Conservation (phyloP, 2,329 filamentous ascomycete species). For the Ambrosiella beaveri region DNA sequence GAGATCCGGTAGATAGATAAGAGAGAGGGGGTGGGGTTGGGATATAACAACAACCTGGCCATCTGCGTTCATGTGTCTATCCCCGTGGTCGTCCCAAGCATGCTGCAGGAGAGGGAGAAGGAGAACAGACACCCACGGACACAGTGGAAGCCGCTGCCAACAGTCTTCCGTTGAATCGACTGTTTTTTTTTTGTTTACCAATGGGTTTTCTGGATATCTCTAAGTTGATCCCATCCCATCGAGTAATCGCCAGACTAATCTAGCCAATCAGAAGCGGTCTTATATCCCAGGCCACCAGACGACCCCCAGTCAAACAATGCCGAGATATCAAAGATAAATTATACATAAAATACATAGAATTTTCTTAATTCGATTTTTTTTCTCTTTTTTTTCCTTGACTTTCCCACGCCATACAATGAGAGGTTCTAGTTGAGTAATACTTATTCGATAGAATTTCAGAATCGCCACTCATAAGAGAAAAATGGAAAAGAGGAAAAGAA, state of each 20-base stretch:
- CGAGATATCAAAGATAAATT: neutral
- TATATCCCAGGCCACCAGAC: neutral
- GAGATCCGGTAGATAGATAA: no score
- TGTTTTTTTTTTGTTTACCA: neutral
- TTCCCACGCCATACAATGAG: neutral
- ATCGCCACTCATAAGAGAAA: neutral
- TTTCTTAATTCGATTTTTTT: neutral
- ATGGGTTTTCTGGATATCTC: neutral
- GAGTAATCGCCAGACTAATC: conserved; percentile 1
- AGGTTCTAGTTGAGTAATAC: neutral
- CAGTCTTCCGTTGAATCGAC: neutral
- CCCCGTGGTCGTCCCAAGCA: neutral
- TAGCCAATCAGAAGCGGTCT: neutral
- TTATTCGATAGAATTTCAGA: neutral
- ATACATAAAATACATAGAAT: no score
- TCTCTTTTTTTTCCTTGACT: neutral
- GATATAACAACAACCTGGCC: neutral
- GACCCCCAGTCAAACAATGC: neutral
- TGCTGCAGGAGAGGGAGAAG: neutral
- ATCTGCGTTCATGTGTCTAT: neutral
- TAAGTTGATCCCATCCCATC: neutral
- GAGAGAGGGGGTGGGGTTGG: no score
- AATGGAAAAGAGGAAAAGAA: no score
- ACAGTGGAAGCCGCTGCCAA: neutral
- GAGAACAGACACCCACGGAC: neutral